A percentile compares a stretch with the other conserved stretches of the same genome.
Evolutionary conservation across 225 moss, liverwort and hornwort species (phyloP).

Genomic region (Rhytidiadelphus loreus): DNA sequence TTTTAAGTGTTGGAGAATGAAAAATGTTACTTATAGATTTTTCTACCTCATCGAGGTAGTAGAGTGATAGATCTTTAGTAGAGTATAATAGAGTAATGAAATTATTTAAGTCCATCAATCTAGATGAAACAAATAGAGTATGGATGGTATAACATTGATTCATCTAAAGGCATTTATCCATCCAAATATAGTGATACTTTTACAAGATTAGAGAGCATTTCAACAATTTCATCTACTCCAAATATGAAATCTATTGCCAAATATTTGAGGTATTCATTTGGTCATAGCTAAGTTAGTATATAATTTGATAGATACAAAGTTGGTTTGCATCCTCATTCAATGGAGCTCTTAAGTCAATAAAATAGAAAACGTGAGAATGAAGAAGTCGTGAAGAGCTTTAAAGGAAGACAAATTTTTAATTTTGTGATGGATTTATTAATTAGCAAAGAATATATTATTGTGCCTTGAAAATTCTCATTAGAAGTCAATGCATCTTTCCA

Average conservation of each 20-base stretch:
- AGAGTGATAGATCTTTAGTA: no score
- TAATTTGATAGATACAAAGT: not conserved
- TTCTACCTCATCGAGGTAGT: no score
- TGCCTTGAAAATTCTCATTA: not conserved
- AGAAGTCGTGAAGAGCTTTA: fast-evolving
- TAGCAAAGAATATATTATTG: not conserved
- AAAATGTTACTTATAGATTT: no score
- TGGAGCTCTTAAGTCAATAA: not conserved
- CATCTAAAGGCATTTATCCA: no score
- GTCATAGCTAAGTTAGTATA: not conserved
- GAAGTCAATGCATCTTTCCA: not conserved
- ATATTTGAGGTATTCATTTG: not conserved
- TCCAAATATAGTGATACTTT: no score
- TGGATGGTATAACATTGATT: not conserved
- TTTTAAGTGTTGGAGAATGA: no score
- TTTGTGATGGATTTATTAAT: not conserved
- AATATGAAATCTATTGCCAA: not conserved
- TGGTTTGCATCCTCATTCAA: not conserved
- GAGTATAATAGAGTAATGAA: not conserved
- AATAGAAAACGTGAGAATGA: not conserved
- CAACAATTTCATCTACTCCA: no score
- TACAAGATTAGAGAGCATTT: no score
- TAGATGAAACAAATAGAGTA: not conserved
- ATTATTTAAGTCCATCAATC: not conserved
- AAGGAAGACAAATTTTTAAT: fast-evolving